Evolutionary conservation across 257 asterid genomes (phyloP).

Genomic region (Verbascum thapsus): DNA sequence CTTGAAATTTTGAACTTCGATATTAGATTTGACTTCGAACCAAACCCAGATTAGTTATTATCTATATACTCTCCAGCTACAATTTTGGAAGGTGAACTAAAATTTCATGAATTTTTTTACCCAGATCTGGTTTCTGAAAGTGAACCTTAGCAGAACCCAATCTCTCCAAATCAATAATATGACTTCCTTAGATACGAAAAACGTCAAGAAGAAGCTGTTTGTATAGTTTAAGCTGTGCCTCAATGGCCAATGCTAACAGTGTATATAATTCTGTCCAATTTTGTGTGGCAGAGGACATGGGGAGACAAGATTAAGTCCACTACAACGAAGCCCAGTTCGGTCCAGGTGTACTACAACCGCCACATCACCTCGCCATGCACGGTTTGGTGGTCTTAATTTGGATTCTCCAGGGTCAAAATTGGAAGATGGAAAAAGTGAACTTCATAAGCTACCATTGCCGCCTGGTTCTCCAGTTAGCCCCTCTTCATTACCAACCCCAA

Average conservation of each 20-base stretch:
- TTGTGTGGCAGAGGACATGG: constrained; percentile 64
- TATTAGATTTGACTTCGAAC: too few relatives aligned
- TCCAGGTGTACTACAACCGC: constrained; percentile 55
- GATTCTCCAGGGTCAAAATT: constrained; percentile 59
- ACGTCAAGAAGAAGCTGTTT: background rate
- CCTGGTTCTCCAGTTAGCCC: constrained; percentile 84
- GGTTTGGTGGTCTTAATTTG: constrained; percentile 55
- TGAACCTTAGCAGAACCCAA: too few relatives aligned
- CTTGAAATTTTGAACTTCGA: too few relatives aligned
- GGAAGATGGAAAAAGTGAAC: constrained; percentile 73
- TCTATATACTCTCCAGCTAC: too few relatives aligned
- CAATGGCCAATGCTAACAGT: too few relatives aligned
- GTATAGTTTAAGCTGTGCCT: constrained; percentile 12
- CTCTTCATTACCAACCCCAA: constrained; percentile 70
- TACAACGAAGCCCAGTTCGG: constrained; percentile 68
- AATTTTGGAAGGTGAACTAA: too few relatives aligned
- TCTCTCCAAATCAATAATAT: too few relatives aligned
- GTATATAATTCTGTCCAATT: constrained; percentile 20
- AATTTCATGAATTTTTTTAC: too few relatives aligned
- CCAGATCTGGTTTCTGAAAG: too few relatives aligned
- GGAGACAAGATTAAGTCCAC: constrained; percentile 62
- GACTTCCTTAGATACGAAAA: constrained; percentile 10
- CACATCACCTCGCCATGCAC: constrained; percentile 75
- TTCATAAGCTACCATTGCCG: constrained; percentile 84
- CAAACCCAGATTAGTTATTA: too few relatives aligned